Evolutionary conservation across 306 rosid genomes (phyloP).

Genomic region (Parietaria judaica): DNA sequence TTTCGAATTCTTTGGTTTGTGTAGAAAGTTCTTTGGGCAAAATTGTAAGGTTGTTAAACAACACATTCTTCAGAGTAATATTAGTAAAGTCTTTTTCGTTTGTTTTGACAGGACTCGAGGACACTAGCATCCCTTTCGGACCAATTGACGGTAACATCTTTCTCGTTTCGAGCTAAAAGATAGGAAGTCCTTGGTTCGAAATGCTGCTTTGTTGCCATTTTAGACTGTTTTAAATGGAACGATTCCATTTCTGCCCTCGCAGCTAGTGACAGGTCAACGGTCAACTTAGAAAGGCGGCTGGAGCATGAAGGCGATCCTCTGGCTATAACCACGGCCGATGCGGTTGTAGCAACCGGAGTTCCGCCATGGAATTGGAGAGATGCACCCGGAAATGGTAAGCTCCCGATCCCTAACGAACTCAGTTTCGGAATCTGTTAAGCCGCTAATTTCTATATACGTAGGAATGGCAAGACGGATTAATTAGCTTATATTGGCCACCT

Average conservation of each 20-base stretch:
- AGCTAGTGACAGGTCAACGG: conserved; percentile 63
- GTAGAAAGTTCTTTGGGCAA: no score
- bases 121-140: conserved; percentile 58
- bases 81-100: background rate
- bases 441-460: background rate
- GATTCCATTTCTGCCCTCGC: conserved; percentile 1
- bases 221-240: background rate
- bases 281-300: conserved; percentile 68
- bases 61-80: no score
- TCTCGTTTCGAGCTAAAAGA: background rate
- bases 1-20: no score
- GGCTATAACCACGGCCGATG: conserved; percentile 65
- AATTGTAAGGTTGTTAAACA: no score
- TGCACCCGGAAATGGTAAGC: conserved; percentile 64
- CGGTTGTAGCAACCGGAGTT: conserved; percentile 67
- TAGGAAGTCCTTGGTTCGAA: background rate
- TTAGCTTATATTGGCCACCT: no score
- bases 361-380: conserved; percentile 95
- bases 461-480: no score
- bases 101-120: conserved; percentile 55
- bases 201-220: background rate
- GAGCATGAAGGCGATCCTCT: conserved; percentile 84
- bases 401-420: background rate
- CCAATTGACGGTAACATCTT: conserved; percentile 64
- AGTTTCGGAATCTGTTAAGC: background rate